Evolutionary conservation across 345 rosid genomes (phyloP).

Genomic region (Salix dunnii): DNA sequence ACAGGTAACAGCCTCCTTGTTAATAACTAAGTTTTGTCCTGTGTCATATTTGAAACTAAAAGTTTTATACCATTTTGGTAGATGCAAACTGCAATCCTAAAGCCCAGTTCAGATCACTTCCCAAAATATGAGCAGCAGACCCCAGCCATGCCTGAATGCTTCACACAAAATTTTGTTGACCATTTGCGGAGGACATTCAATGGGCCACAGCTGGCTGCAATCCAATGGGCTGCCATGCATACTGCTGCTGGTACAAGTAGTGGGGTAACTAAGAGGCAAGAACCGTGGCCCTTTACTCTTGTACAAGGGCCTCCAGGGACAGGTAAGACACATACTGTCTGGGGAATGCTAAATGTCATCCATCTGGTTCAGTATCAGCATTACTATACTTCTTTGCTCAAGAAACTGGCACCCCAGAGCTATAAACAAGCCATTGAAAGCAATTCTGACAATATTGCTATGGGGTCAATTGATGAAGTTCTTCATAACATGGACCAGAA

Average conservation of each 20-base stretch:
- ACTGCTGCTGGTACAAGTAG: constrained; percentile 99
- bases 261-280: constrained; percentile 73
- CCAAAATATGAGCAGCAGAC: constrained; percentile 89
- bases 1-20: constrained; percentile 47
- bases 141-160: constrained; percentile 93
- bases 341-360: constrained; percentile 99
- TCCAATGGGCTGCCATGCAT: constrained; percentile 98
- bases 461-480: constrained; percentile 96
- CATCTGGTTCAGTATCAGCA: constrained; percentile 99
- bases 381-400: constrained; percentile 87
- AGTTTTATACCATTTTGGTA: constrained; percentile 17
- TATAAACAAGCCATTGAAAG: constrained; percentile 78
- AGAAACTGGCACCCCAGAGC: constrained; percentile 95
- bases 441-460: constrained; percentile 55
- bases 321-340: constrained; percentile 97
- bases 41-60: neutral
- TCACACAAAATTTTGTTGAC: constrained; percentile 74
- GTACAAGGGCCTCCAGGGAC: constrained; percentile 99
- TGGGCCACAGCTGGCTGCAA: constrained; percentile 88
- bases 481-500: constrained; percentile 99
- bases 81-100: constrained; percentile 97
- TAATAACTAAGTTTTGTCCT: neutral
- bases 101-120: constrained; percentile 87
- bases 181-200: constrained; percentile 81
- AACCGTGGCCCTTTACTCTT: constrained; percentile 99